phyloP scores from a whole-genome alignment of 345 rosid genomes.

The Hirschfeldia incana region DNA sequence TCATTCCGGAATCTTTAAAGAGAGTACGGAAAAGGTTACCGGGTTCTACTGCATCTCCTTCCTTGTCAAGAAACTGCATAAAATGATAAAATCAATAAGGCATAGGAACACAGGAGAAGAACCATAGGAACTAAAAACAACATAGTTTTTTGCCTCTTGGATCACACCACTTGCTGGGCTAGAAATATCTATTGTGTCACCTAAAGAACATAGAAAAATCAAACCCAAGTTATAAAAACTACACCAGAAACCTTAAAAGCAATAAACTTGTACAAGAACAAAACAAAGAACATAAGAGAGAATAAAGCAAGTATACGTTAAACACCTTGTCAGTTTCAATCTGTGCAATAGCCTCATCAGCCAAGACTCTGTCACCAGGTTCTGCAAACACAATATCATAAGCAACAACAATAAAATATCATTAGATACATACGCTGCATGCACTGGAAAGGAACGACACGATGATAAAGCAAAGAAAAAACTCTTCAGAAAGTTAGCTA shows the following conservation, averaged over 20 bases:
- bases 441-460: not conserved
- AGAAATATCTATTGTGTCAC: slow-evolving; percentile 84
- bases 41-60: no score
- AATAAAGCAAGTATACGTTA: not conserved
- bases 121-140: slow-evolving; percentile 11
- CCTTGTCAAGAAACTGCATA: no score
- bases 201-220: slow-evolving; percentile 37
- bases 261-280: not conserved
- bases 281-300: not conserved
- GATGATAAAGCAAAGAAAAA: not conserved
- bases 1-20: not conserved
- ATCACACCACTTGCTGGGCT: slow-evolving; percentile 70
- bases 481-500: no score
- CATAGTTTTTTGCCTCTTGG: slow-evolving; percentile 53
- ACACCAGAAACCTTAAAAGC: not conserved
- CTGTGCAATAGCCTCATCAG: slow-evolving; percentile 65
- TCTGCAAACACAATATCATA: slow-evolving; percentile 45
- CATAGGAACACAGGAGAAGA: not conserved
- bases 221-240: slow-evolving; percentile 21
- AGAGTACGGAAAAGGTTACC: not conserved
- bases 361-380: slow-evolving; percentile 89
- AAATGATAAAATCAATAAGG: no score
- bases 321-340: slow-evolving; percentile 94
- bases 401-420: not conserved
- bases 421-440: not conserved